Evolutionary conservation across 208 protist species (phyloP), one percentile per base, ranked within the genome.

Genomic region (Trypanosoma melophagium): DNA sequence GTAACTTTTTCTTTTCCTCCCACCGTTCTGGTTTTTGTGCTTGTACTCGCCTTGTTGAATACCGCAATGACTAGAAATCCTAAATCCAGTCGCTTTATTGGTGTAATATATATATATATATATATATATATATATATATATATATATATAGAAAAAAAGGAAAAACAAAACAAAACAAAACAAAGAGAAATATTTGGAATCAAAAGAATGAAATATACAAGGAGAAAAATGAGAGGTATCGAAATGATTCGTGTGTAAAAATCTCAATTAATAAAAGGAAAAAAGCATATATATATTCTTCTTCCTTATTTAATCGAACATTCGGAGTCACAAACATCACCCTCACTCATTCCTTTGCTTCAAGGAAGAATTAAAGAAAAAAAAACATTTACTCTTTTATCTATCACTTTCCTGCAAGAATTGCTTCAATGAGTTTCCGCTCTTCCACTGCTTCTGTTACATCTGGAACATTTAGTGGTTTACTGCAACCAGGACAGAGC

Each of bases 381-480:
- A 47, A 47, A 1, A 47, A 47, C 42, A 35, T 35, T 35, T 35
- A 35, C 1, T 35, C 28, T 1, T 35, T 35, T 35, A 1, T 5
- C 28, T 35, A n/a, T 35, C 5, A 35, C 28, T 35, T 35, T 35
- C 28, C 28, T 35, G 45, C 41, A 10, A 9, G 42, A 44, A 68
- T 16, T 21, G 54, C 50, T 41, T 76, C 72, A 55, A 96, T 92
- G n/a, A 74, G 42, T 60, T 82, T 69, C 4, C 82, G 81, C 60
- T 86, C 87, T 24, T 83, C 78, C 13, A 65, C 44, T 4, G 86
- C 87, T 7, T 73, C 68, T 25, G 60, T 63, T 22, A 96, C 84
- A 22, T 92, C 87, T 38, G 89, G 84, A 24, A 94, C 74, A 40
- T 81, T 69, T n/a, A 96, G 70, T 45, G 77, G 75, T 65, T 92